Percentiles rank a stretch among this genome's conserved stretches.
These are phyloP conservation scores for Salicornia ramosissima DNA, from an alignment of 148 eudicot species.

Conservation along the genomic window DNA sequence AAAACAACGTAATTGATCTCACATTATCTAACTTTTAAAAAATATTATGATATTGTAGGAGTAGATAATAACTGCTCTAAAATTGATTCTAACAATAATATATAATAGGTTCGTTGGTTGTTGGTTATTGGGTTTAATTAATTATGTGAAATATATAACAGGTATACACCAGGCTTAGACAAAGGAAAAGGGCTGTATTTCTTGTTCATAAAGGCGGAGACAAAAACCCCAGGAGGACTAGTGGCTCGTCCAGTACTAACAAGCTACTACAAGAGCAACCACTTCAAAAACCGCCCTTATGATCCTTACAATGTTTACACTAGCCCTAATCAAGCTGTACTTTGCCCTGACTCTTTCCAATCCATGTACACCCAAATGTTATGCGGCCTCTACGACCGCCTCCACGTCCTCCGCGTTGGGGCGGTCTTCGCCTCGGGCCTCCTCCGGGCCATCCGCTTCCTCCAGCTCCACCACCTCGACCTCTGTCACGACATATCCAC, in stretches of 20 bases:
- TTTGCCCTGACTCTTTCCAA: conserved; percentile 66
- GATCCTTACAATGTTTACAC: conserved; percentile 70
- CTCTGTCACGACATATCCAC: conserved; percentile 44
- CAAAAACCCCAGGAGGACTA: conserved; percentile 68
- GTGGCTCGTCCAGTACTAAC: conserved; percentile 77
- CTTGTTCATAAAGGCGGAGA: conserved; percentile 62
- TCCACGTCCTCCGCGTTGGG: conserved; percentile 55
- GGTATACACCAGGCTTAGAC: conserved; percentile 58
- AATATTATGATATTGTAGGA: too few relatives aligned
- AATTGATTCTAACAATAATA: too few relatives aligned
- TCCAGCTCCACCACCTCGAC: conserved; percentile 47
- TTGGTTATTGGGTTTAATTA: too few relatives aligned
- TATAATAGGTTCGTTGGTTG: too few relatives aligned
- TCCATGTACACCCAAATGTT: conserved; percentile 92
- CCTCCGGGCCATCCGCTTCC: conserved; percentile 70
- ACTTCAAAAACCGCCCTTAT: conserved; percentile 51
- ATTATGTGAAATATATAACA: conserved; percentile 9
- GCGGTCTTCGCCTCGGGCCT: conserved; percentile 87
- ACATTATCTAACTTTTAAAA: too few relatives aligned
- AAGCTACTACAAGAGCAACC: conserved; percentile 65
- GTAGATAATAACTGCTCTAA: too few relatives aligned
- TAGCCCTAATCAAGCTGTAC: conserved; percentile 66
- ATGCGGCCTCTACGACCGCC: conserved; percentile 61
- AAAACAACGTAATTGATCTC: too few relatives aligned
- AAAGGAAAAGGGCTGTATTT: conserved; percentile 72